Percentiles rank a stretch among this genome's conserved stretches.
These are phyloP conservation scores for Venturia effusa DNA, from an alignment of 2,329 filamentous ascomycete species.

Conservation along the genomic window DNA sequence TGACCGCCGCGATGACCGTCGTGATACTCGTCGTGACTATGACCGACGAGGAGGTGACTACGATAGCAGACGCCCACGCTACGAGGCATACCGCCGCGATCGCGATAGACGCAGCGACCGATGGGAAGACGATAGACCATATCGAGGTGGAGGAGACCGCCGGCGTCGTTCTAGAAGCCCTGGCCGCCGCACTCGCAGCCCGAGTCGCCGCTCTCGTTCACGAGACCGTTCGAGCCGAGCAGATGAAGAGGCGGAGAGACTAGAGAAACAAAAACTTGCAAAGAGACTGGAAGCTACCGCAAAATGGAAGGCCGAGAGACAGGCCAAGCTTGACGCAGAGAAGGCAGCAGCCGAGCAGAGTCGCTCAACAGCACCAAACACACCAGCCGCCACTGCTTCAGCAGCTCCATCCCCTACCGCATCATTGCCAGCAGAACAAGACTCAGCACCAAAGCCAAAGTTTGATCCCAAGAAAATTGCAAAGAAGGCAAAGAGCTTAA, in stretches of 20 bases:
- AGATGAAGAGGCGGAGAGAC: conserved; percentile 10
- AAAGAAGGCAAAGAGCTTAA: conserved; percentile 53
- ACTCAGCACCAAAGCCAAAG: conserved; percentile 60
- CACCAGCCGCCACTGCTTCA: conserved; percentile 50
- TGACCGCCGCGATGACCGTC: conserved; percentile 28
- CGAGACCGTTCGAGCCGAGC: conserved; percentile 1
- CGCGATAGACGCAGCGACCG: conserved; percentile 6
- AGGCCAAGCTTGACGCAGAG: conserved; percentile 74
- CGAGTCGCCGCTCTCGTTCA: neutral
- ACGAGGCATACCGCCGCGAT: conserved; percentile 19
- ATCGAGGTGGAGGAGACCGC: neutral
- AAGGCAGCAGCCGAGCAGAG: conserved; percentile 53
- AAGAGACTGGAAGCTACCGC: conserved; percentile 25
- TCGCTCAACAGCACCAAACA: conserved; percentile 4
- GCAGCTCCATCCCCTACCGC: conserved; percentile 58
- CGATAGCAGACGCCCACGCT: conserved; percentile 3
- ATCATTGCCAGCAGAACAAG: conserved; percentile 24
- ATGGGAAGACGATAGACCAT: neutral
- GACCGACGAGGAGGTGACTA: neutral
- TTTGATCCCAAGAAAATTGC: conserved; percentile 80
- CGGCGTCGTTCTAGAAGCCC: conserved; percentile 4
- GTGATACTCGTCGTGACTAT: conserved; percentile 16
- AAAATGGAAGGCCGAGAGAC: conserved; percentile 50
- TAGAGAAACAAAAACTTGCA: neutral
- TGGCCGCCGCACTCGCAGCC: neutral